Percentiles rank a stretch among this genome's conserved stretches.
These are phyloP conservation scores for Pyrenophora teres DNA, from an alignment of 2,329 filamentous ascomycete species.

Conservation along the genomic window DNA sequence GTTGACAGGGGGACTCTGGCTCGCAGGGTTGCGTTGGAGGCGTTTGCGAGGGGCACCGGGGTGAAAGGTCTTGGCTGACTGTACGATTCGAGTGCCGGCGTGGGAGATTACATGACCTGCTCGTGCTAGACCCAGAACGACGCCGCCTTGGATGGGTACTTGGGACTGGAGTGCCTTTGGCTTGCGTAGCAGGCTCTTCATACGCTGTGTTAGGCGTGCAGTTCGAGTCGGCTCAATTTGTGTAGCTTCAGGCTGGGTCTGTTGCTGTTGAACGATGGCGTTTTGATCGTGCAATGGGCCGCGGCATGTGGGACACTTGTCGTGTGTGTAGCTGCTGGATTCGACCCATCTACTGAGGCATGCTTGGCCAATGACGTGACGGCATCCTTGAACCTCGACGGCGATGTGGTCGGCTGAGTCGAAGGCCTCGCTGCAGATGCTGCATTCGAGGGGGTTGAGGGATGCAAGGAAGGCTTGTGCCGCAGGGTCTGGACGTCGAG, in stretches of 20 bases:
- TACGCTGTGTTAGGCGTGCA: background rate
- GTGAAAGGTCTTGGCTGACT: background rate
- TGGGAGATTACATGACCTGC: too few relatives aligned
- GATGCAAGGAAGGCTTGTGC: background rate
- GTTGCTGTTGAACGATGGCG: background rate
- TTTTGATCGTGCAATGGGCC: background rate
- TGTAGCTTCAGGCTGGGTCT: too few relatives aligned
- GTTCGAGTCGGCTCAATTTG: background rate
- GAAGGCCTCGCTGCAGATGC: conserved; percentile 4
- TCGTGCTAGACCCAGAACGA: too few relatives aligned
- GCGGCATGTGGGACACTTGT: conserved; percentile 9
- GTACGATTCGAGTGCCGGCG: too few relatives aligned
- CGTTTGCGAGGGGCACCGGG: background rate
- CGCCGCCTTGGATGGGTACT: background rate
- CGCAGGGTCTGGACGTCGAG: too few relatives aligned
- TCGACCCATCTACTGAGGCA: conserved; percentile 1
- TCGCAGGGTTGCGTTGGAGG: background rate
- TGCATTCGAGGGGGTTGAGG: conserved; percentile 1
- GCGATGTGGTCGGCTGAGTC: background rate
- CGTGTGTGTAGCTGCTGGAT: background rate
- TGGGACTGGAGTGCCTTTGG: background rate
- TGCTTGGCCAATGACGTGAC: conserved; percentile 2
- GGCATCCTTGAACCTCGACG: background rate
- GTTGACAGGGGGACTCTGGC: too few relatives aligned
- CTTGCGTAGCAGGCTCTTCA: background rate